phyloP scores from a whole-genome alignment of 169 alveolate species.

The Ichthyophthirius multifiliis region DNA sequence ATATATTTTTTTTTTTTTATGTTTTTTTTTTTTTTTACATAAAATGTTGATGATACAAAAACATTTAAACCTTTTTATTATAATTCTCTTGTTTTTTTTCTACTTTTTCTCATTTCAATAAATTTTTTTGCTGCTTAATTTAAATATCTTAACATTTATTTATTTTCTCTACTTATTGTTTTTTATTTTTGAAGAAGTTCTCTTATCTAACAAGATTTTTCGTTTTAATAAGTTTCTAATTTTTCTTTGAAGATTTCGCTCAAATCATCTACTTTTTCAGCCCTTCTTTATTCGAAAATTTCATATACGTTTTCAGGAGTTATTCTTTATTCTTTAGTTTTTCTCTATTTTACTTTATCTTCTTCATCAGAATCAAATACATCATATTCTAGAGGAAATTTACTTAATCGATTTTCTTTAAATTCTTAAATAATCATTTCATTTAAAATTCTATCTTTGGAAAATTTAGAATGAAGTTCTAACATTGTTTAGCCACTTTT shows the following conservation, averaged over 20 bases:
- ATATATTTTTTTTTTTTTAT: neutral
- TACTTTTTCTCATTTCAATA: conserved; percentile 3
- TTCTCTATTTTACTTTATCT: neutral
- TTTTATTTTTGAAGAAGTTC: neutral
- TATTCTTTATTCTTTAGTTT: neutral
- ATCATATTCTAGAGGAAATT: neutral
- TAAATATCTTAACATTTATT: neutral
- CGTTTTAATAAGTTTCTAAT: neutral
- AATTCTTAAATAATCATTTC: neutral
- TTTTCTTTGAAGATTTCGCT: neutral
- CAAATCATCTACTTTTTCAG: neutral
- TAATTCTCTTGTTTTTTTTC: conserved; percentile 5
- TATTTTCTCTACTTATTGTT: neutral
- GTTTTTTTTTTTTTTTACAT: neutral
- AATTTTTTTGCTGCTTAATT: neutral
- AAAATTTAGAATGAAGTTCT: neutral
- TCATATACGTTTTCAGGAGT: neutral
- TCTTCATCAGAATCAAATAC: conserved; percentile 6
- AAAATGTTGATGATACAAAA: neutral
- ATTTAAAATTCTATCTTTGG: neutral
- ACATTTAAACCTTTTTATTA: neutral
- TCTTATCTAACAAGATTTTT: neutral
- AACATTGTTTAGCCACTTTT: neutral
- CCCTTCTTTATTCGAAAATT: neutral
- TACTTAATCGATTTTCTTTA: neutral